Conservation (phyloP, 129 eudicot genomes). For the Flaveria robusta region DNA sequence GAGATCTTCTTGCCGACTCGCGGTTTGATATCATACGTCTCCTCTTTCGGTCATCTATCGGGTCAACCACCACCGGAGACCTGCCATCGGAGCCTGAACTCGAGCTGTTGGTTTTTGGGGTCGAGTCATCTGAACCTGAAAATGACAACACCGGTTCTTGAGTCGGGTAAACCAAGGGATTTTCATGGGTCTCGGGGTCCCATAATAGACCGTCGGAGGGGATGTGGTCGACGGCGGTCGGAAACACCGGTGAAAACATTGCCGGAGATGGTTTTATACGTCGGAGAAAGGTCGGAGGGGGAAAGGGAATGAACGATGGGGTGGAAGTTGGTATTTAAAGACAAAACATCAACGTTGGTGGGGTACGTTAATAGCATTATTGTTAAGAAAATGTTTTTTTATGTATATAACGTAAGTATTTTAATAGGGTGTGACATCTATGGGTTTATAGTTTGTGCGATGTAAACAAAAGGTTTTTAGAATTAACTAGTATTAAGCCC, state of each 20-base stretch:
- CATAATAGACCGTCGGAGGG: conserved; percentile 46
- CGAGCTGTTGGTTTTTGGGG: conserved; percentile 31
- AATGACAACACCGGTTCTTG: conserved; percentile 55
- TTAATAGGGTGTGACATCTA: background rate
- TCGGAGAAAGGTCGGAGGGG: conserved; percentile 51
- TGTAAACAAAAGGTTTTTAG: background rate
- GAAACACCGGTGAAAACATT: conserved; percentile 66
- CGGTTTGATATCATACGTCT: conserved; percentile 94
- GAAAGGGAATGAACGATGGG: conserved; percentile 82
- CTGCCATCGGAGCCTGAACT: conserved; percentile 49
- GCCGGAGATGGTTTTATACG: conserved; percentile 45
- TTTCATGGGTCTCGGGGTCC: conserved; percentile 42
- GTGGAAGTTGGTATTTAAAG: conserved; percentile 62
- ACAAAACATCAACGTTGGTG: conserved; percentile 18
- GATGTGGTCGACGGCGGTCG: conserved; percentile 19
- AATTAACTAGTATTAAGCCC: too few species aligned
- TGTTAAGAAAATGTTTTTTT: conserved; percentile 20
- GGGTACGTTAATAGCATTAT: conserved; percentile 40
- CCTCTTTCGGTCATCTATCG: conserved; percentile 64
- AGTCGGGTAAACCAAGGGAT: conserved; percentile 31
- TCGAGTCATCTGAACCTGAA: conserved; percentile 50
- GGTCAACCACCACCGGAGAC: conserved; percentile 20
- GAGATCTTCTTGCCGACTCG: conserved; percentile 87
- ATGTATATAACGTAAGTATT: background rate
- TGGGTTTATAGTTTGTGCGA: background rate